Base-by-base conservation (phyloP, 2,329 filamentous ascomycete species). In the Geosmithia flava region DNA sequence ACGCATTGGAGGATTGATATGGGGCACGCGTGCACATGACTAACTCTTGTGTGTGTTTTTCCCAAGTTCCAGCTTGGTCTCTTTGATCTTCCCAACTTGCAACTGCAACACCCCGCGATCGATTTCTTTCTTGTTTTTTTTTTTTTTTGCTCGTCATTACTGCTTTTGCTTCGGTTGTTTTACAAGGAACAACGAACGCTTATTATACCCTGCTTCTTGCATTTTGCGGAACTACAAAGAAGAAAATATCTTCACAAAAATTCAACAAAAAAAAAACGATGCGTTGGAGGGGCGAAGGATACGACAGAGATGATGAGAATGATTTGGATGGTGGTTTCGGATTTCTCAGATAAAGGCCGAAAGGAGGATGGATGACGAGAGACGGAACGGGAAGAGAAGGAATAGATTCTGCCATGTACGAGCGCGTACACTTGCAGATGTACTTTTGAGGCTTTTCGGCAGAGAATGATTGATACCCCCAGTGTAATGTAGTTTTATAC, bases 51-150 rank as follows among this genome's bases (percentile, higher is more conserved):
- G 53, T 52, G 45, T 56, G 16, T 56, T 54, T 54, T 52, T 50
- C 52, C 53, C 39, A 51, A 48, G 48, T 54, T 51, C 54, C 61
- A 64, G 61, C 53, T 52, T 64, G 62, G 62, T 64, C 60, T 53
- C 63, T 59, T 59, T 64, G 61, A 64, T 62, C 52, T 59, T 23
- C 42, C 8, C 20, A 23, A n/a, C 39, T 5, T 40, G 39, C 39
- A 13, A 16, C 33, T 5, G 17, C 39, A 40, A 40, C 39, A 40
- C 39, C 11, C 17, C 39, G 13, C 39, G 15, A 40, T 16, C 39
- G 39, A 40, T 16, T 11, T 40, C 39, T 40, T 5, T 11, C 3
- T 40, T 40, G 15, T 11, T 40, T 4, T 11, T 16, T 5, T 13
- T 40, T 13, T 40, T 16, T 19, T 16, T 40, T 19, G n/a, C n/a